Percentiles rank a stretch among this genome's conserved stretches.
Evolutionary conservation across 1,139 yeast species (phyloP).

Genomic region (Lodderomyces margitis): DNA sequence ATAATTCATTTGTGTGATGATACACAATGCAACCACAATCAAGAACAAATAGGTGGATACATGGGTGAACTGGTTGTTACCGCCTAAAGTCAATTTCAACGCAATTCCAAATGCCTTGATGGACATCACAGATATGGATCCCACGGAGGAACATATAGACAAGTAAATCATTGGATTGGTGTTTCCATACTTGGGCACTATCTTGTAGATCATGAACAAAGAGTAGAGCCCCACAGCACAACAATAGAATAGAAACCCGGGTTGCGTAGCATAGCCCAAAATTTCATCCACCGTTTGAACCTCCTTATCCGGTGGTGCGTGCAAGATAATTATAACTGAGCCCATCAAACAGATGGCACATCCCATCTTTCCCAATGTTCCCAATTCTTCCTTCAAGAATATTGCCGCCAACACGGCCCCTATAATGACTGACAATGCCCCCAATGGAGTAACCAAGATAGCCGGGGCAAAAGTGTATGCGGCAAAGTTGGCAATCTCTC

Average conservation of each 20-base stretch:
- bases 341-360: constrained; percentile 91
- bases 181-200: constrained; percentile 79
- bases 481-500: constrained; percentile 90
- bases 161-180: constrained; percentile 87
- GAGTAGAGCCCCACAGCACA: constrained; percentile 63
- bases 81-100: constrained; percentile 75
- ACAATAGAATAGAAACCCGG: constrained; percentile 74
- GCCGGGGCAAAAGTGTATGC: constrained; percentile 97
- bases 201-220: constrained; percentile 74
- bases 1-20: constrained; percentile 88
- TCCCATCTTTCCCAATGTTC: constrained; percentile 89
- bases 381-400: constrained; percentile 82
- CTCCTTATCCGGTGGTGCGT: constrained; percentile 93
- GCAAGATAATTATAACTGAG: constrained; percentile 83
- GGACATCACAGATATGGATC: constrained; percentile 88
- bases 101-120: constrained; percentile 95
- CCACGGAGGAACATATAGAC: constrained; percentile 87
- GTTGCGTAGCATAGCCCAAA: constrained; percentile 73
- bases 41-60: constrained; percentile 82
- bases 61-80: constrained; percentile 89
- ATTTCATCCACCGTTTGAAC: constrained; percentile 88
- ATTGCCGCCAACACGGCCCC: constrained; percentile 89
- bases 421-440: constrained; percentile 85
- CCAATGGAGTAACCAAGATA: constrained; percentile 85
- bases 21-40: constrained; percentile 75